Evolutionary conservation across 225 moss, liverwort and hornwort species (phyloP).

Genomic region (Polytrichum commune): DNA sequence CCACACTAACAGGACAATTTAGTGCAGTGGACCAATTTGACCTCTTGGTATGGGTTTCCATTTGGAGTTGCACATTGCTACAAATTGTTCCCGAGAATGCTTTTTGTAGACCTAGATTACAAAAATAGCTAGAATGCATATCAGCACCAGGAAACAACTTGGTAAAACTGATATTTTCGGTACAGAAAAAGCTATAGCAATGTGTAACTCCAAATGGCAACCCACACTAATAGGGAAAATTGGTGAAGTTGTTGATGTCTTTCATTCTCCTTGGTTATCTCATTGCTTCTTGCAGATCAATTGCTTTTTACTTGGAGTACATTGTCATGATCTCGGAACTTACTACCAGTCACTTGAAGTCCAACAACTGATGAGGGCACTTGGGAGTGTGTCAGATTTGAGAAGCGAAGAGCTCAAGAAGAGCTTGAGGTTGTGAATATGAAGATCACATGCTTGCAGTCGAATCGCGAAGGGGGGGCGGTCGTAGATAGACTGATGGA

Average conservation of each 20-base stretch:
- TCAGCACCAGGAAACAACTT: no score
- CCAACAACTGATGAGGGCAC: background rate
- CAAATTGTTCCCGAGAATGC: no score
- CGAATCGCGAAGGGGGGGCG: slow-evolving; percentile 71
- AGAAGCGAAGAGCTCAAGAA: slow-evolving; percentile 85
- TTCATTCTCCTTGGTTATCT: background rate
- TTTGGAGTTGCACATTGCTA: no score
- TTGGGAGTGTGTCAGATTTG: slow-evolving; percentile 49
- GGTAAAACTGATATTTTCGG: no score
- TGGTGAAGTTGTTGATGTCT: background rate
- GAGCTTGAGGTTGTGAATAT: slow-evolving; percentile 58
- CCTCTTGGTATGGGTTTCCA: no score
- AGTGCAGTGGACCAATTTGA: no score
- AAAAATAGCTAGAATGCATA: no score
- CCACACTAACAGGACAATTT: no score
- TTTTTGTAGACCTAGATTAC: no score
- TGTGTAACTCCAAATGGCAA: no score
- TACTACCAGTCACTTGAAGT: no score
- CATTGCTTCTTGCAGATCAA: background rate
- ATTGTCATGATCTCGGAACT: background rate
- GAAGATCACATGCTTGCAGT: slow-evolving; percentile 54
- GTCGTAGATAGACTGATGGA: slow-evolving; percentile 82
- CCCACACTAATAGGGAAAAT: background rate
- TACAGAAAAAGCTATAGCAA: no score
- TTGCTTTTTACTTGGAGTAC: background rate